Evolutionary conservation across 805 yeast species (phyloP), one percentile per base, ranked within the genome.

Genomic region (Candida railenensis): DNA sequence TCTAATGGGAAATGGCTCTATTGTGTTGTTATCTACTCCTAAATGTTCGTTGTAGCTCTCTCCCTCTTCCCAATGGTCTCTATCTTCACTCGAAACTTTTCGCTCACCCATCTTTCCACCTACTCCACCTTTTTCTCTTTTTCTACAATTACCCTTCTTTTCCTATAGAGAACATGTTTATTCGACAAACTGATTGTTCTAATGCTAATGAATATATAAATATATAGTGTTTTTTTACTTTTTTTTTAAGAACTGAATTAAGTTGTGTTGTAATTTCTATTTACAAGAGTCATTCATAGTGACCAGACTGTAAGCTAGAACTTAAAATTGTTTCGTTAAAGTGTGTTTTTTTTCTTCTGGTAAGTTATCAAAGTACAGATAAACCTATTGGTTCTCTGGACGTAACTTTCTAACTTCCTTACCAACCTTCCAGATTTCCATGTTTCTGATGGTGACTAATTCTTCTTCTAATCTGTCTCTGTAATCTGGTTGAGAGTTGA

Each of bases 381-480:
- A 45, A 33, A 46, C 50, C 77, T 87, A 91, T 73, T 86, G 83
- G 94, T 94, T 92, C 81, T 94, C 99, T 66, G 99, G 99, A 80
- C 99, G 91, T 74, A 94, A 85, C 80, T 94, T 94, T 85, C 99
- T 92, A 60, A 94, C 99, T 82, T 94, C 98, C 82, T 92, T 92
- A 70, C 99, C 99, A 62, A 94, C 99, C 69, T 74, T 87, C 99
- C 99, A 94, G 92, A 94, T 94, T 82, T 94, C 99, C 87, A 94
- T 90, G 69, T 80, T 80, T 82, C 98, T 89, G 81, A 94, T 92
- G 68, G 80, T 81, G 76, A 86, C 81, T 71, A 94, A 83, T 82
- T 94, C 99, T 70, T 77, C 78, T 81, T 91, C 97, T 71, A 92
- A 84, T 80, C 83, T 90, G 63, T 83, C 96, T 76, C 99, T 85